A percentile compares a stretch with the other conserved stretches of the same genome.
Evolutionary conservation across 106 monocot genomes (phyloP).

Genomic region (Platanthera guangdongensis): DNA sequence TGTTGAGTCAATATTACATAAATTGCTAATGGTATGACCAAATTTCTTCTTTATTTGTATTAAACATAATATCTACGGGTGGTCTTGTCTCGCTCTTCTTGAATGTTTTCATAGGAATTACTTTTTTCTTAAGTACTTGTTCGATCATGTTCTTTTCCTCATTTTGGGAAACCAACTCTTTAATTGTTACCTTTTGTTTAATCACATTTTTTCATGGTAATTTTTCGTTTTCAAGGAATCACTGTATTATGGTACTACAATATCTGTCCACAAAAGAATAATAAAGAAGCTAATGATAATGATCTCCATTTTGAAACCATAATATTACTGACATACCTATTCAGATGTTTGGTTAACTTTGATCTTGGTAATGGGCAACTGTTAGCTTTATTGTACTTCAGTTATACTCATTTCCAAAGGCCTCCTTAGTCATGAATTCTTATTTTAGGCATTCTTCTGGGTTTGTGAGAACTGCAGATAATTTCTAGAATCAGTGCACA

Average conservation of each 20-base stretch:
- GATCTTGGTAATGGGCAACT: background rate
- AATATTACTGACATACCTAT: background rate
- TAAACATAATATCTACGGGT: background rate
- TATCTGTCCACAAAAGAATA: background rate
- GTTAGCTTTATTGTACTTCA: background rate
- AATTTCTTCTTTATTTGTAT: background rate
- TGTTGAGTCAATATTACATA: constrained; percentile 94
- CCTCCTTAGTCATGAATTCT: background rate
- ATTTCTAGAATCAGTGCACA: too few species aligned
- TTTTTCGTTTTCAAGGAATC: background rate
- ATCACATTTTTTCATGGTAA: background rate
- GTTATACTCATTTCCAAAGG: background rate
- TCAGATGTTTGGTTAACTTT: background rate
- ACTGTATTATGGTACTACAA: background rate
- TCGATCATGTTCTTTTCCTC: background rate
- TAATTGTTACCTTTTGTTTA: background rate
- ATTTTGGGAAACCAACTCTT: background rate
- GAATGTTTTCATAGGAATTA: background rate
- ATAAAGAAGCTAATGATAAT: background rate
- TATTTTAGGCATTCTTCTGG: too few species aligned
- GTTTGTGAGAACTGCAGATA: too few species aligned
- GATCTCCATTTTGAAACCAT: background rate
- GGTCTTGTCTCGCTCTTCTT: background rate
- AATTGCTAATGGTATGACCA: constrained; percentile 64
- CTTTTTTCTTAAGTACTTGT: too few species aligned